Percentiles rank a stretch among this genome's conserved stretches.
phyloP scores from a whole-genome alignment of 208 protist species.

The Acanthamoeba sp. region DNA sequence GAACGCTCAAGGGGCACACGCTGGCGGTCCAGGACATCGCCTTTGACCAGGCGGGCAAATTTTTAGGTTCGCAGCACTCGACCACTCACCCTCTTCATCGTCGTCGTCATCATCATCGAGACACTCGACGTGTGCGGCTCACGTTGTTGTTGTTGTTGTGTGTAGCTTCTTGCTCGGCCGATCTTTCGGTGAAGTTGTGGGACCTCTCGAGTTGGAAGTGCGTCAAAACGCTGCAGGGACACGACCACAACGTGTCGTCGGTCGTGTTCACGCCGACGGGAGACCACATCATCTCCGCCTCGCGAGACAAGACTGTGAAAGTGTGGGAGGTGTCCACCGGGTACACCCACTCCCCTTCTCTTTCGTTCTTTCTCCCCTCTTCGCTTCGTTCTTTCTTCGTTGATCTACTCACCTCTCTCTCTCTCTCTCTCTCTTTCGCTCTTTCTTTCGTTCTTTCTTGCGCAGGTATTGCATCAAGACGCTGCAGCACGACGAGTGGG shows the following conservation, averaged over 20 bases:
- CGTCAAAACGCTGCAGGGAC: constrained; percentile 81
- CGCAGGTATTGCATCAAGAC: constrained; percentile 87
- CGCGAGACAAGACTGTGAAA: constrained; percentile 86
- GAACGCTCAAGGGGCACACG: constrained; percentile 90
- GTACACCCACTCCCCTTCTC: background rate
- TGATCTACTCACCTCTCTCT: background rate
- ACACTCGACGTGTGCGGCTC: background rate
- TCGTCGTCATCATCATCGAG: background rate
- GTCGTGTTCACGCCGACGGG: constrained; percentile 84
- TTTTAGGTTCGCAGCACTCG: constrained; percentile 78
- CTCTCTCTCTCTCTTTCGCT: background rate
- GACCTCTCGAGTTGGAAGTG: constrained; percentile 81
- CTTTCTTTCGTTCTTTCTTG: background rate
- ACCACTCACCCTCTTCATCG: constrained; percentile 51
- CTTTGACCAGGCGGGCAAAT: constrained; percentile 85
- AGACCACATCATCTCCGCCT: constrained; percentile 79
- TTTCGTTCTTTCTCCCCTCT: background rate
- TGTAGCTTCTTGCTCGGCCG: constrained; percentile 83
- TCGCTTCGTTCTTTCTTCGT: background rate
- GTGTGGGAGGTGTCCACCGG: constrained; percentile 86
- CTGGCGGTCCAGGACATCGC: constrained; percentile 88
- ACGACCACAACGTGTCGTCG: constrained; percentile 89
- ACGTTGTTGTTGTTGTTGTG: background rate
- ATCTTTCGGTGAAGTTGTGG: constrained; percentile 88
- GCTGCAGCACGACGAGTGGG: constrained; percentile 89